phyloP scores from a whole-genome alignment of 2,329 filamentous ascomycete species.

The Chrysoporthe deuterocubensis region DNA sequence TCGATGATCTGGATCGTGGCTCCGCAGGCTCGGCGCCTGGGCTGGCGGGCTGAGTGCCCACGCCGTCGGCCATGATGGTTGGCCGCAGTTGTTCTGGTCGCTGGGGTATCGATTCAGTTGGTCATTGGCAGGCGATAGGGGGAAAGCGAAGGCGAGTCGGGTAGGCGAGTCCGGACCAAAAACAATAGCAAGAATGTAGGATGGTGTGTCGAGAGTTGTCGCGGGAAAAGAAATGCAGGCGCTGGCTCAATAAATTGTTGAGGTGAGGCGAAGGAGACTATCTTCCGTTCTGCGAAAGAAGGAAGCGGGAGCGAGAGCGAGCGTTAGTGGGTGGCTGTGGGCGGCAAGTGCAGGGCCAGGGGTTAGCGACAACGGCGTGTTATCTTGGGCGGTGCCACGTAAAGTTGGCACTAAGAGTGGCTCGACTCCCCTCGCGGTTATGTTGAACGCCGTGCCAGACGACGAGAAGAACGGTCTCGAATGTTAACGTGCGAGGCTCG shows the following conservation, averaged over 20 bases:
- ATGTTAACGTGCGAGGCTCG: too few species aligned
- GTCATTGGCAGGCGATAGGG: neutral
- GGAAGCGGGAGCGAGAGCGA: neutral
- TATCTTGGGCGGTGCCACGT: neutral
- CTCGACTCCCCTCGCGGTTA: too few species aligned
- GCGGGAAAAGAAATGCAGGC: neutral
- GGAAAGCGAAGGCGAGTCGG: neutral
- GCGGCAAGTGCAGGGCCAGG: slow-evolving; percentile 1
- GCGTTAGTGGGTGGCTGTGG: neutral
- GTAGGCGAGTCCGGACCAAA: neutral
- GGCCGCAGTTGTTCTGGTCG: neutral
- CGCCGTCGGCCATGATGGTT: slow-evolving; percentile 4
- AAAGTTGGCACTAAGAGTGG: too few species aligned
- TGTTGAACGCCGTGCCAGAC: too few species aligned
- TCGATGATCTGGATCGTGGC: slow-evolving; percentile 28
- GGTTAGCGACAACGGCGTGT: neutral
- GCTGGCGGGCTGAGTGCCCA: slow-evolving; percentile 13
- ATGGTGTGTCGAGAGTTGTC: neutral
- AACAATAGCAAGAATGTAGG: neutral
- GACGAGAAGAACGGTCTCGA: too few species aligned
- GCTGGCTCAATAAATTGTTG: neutral
- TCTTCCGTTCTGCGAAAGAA: neutral
- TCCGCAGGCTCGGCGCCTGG: slow-evolving; percentile 11
- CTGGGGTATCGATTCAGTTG: neutral
- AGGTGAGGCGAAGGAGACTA: neutral